Percentiles rank a stretch among this genome's conserved stretches.
phyloP scores from a whole-genome alignment of 139 green algal species.

The Tetradesmus obliquus region DNA sequence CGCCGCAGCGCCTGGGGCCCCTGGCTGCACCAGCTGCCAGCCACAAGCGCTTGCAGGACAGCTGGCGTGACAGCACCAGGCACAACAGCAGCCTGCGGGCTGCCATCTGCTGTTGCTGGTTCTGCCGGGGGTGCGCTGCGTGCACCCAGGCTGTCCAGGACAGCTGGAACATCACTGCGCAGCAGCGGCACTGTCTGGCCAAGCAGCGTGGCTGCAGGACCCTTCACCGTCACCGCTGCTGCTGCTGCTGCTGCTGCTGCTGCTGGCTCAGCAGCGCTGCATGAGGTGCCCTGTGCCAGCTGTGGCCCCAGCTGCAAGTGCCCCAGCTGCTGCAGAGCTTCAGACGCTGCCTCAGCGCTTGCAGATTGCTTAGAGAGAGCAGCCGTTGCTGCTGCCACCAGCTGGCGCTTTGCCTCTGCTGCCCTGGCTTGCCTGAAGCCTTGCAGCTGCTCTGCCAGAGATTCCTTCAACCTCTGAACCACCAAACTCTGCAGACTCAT shows the following conservation, averaged over 20 bases:
- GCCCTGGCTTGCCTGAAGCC: slow-evolving; percentile 3
- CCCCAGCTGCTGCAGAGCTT: slow-evolving; percentile 17
- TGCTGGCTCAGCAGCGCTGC: not conserved
- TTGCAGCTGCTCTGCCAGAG: not conserved
- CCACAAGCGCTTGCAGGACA: slow-evolving; percentile 10
- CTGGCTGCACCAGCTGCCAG: slow-evolving; percentile 1
- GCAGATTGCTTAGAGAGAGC: not conserved
- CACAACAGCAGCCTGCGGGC: not conserved
- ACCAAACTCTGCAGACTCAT: not conserved
- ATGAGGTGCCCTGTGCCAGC: not conserved
- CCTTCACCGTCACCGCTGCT: not conserved
- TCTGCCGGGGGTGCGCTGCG: not conserved
- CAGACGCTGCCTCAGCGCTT: not conserved
- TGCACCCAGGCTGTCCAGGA: not conserved
- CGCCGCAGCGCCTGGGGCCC: slow-evolving; percentile 3
- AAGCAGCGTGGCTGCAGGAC: not conserved
- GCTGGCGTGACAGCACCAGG: not conserved
- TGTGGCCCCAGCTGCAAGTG: slow-evolving; percentile 10
- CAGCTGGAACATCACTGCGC: slow-evolving; percentile 12
- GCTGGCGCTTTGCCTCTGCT: not conserved
- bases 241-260: slow-evolving; percentile 6
- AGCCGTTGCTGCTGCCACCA: not conserved
- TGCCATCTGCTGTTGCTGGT: not conserved
- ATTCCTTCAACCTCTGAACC: not conserved
- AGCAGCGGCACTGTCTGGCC: not conserved